phyloP scores from a whole-genome alignment of 345 rosid species.

The Ailanthus altissimus region DNA sequence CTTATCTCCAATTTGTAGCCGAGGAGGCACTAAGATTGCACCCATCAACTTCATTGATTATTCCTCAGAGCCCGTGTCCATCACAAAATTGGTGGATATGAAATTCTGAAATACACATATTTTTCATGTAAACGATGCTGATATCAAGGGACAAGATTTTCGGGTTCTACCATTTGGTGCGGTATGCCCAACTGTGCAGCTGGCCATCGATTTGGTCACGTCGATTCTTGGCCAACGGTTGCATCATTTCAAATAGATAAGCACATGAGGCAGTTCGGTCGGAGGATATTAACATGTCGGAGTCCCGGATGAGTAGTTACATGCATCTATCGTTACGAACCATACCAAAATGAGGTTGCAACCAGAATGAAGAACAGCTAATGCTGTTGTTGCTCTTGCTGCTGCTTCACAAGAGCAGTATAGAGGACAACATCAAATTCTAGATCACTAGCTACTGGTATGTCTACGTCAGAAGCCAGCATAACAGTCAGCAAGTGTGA shows the following conservation, averaged over 20 bases:
- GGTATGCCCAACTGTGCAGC: slow-evolving; percentile 52
- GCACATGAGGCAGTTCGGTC: slow-evolving; percentile 14
- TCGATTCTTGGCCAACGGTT: slow-evolving; percentile 45
- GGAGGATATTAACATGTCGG: slow-evolving; percentile 30
- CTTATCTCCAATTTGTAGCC: slow-evolving; percentile 26
- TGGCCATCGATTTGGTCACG: slow-evolving; percentile 42
- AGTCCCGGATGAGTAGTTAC: slow-evolving; percentile 40
- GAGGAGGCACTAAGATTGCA: slow-evolving; percentile 40
- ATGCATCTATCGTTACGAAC: slow-evolving; percentile 45
- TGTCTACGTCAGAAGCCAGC: no score
- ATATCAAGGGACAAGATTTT: slow-evolving; percentile 41
- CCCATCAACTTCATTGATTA: slow-evolving; percentile 52
- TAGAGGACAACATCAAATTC: no score
- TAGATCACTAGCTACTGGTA: no score
- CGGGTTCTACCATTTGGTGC: slow-evolving; percentile 35
- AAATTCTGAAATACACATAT: slow-evolving; percentile 39
- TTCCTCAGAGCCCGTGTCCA: slow-evolving; percentile 45
- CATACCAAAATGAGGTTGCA: slow-evolving; percentile 35
- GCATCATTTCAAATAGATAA: slow-evolving; percentile 48
- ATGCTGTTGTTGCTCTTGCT: no score
- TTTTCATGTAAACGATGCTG: slow-evolving; percentile 39
- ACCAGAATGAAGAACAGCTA: no score
- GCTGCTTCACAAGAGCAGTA: no score
- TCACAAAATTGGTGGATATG: slow-evolving; percentile 41
- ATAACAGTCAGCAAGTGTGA: no score